Base-by-base conservation (phyloP, 495 filamentous ascomycete species). In the Sordaria brevicollis region DNA sequence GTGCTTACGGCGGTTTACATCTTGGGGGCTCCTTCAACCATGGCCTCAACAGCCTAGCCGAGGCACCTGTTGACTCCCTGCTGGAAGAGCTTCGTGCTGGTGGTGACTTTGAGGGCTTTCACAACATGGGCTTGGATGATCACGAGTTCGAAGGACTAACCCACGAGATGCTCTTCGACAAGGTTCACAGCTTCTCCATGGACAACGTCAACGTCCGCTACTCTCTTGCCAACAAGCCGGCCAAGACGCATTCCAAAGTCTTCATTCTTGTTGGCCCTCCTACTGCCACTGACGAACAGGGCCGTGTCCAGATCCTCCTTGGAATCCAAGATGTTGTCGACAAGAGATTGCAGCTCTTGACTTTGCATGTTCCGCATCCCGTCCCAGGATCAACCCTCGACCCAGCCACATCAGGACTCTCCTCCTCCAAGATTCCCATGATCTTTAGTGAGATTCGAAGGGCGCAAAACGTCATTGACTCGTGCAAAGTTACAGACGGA, bases 141-240 rank as follows among this genome's bases (percentile, higher is more conserved):
- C 86, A 88, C 15, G 86, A 87, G 37, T 88, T 86, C 54, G 84
- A 89, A 35, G 89, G 90, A 1, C 84, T 94, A 19, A 86, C 87
- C 19, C 89, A 90, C 68, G 92, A 95, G 76, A 85, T 94, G 9
- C 72, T 93, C 4, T 82, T 96, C 66, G 87, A 84, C 43, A 93
- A 90, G 73, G 84, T 96, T 17, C 88, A 92, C 71, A 90, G 83
- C 65, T 86, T 93, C 70, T 83, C 88, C 29, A 84, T 88, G 65
- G 89, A 87, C 57, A 87, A 89, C 65, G 83, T 85, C 38, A 88
- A 81, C 73, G 84, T 89, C 70, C 84, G 85, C 4, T 86, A 84
- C 57, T 87, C 86, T 0, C 76, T 80, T 31, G 86, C 84, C 37
- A 81, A 77, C 76, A 71, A 82, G 71, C 75, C 81, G 37, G 79